Conservation (phyloP, 2,329 filamentous ascomycete species). For the Colletotrichum shisoi region DNA sequence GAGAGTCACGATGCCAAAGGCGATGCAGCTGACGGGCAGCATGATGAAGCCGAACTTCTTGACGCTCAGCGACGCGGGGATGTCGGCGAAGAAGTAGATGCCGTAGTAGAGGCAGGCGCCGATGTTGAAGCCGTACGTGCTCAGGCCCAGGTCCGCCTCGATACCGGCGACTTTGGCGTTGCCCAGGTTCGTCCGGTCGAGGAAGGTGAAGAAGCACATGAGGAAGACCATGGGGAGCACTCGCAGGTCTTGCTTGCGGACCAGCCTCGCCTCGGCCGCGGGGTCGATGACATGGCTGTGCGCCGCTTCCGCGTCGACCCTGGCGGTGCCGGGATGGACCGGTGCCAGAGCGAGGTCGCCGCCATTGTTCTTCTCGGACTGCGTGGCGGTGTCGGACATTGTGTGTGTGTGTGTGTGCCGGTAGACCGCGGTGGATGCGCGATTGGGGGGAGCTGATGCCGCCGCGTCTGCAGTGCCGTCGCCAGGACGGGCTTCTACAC, state of each 20-base stretch:
- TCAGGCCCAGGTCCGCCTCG: conserved; percentile 54
- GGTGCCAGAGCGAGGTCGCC: neutral
- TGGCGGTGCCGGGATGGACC: neutral
- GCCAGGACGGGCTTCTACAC: neutral
- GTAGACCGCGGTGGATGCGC: neutral
- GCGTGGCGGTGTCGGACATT: conserved; percentile 14
- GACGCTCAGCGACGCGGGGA: conserved; percentile 40
- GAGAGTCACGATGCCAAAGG: conserved; percentile 66
- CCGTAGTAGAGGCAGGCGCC: conserved; percentile 42
- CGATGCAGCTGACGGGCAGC: conserved; percentile 49
- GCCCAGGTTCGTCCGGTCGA: conserved; percentile 59
- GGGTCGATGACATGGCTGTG: conserved; percentile 40
- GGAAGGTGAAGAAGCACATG: conserved; percentile 64
- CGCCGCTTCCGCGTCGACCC: conserved; percentile 39
- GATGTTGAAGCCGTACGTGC: conserved; percentile 42
- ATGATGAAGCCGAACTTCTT: conserved; percentile 40
- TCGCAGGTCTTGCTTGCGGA: conserved; percentile 47
- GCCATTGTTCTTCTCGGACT: conserved; percentile 9
- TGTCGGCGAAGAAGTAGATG: conserved; percentile 41
- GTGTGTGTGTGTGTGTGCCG: neutral
- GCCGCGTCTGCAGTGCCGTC: neutral
- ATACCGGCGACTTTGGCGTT: conserved; percentile 58
- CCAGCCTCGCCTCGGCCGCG: conserved; percentile 38
- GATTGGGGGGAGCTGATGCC: too few relatives aligned
- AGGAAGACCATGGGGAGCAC: conserved; percentile 60